Conservation (phyloP, 768 basidiomycete species). For the Pilatotrama ljubarskyi region DNA sequence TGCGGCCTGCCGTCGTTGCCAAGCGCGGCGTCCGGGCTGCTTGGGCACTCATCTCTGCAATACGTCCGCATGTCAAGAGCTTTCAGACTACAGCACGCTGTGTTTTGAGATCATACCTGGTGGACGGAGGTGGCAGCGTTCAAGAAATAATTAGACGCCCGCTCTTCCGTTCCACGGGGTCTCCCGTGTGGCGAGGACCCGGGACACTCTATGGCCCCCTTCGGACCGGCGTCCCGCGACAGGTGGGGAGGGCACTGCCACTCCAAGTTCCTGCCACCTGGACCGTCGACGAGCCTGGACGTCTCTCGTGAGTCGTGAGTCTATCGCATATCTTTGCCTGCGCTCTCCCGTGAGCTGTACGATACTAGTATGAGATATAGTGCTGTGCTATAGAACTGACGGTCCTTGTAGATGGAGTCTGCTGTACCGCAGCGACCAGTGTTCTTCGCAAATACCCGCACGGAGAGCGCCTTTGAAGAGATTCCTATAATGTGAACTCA, state of each 20-base stretch:
- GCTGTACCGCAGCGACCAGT: neutral
- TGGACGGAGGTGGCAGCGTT: conserved; percentile 7
- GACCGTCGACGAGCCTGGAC: too few relatives aligned
- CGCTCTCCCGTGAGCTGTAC: too few relatives aligned
- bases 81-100: too few relatives aligned
- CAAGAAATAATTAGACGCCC: conserved; percentile 3
- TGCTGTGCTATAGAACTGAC: too few relatives aligned
- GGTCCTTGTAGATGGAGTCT: neutral
- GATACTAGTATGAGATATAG: too few relatives aligned
- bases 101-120: neutral
- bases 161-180: too few relatives aligned
- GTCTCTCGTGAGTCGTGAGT: too few relatives aligned
- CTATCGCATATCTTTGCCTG: too few relatives aligned
- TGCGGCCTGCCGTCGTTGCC: conserved; percentile 19
- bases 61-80: neutral
- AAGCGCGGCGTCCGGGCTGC: conserved; percentile 14
- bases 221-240: too few relatives aligned
- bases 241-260: neutral
- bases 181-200: neutral
- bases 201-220: neutral
- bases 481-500: conserved; percentile 28
- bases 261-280: too few relatives aligned
- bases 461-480: conserved; percentile 32
- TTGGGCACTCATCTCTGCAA: conserved; percentile 22
- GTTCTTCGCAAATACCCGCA: conserved; percentile 16